Evolutionary conservation across 352 stramenopile genomes (phyloP).

Genomic region (Phytopythium vexans): DNA sequence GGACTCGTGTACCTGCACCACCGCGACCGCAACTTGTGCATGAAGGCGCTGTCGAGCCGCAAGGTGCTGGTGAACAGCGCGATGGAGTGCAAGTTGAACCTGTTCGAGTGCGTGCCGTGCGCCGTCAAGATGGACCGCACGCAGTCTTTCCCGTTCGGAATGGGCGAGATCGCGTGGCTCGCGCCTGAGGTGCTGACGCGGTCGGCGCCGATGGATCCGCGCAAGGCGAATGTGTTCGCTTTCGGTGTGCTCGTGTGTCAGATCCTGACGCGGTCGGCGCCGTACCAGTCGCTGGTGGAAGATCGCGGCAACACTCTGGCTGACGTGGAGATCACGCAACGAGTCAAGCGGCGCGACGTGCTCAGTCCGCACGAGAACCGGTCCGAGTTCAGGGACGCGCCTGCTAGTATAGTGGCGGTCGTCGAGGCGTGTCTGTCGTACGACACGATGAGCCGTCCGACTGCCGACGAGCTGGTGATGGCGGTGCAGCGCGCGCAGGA

Average conservation of each 20-base stretch:
- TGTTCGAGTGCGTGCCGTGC: slow-evolving; percentile 52
- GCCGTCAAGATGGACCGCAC: slow-evolving; percentile 20
- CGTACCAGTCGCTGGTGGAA: slow-evolving; percentile 46
- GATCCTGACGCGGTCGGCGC: slow-evolving; percentile 46
- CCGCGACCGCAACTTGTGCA: slow-evolving; percentile 38
- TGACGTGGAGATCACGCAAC: slow-evolving; percentile 43
- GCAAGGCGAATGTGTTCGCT: slow-evolving; percentile 60
- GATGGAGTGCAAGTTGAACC: slow-evolving; percentile 52
- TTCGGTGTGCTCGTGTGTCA: slow-evolving; percentile 61
- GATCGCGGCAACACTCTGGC: slow-evolving; percentile 48
- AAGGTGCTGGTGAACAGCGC: slow-evolving; percentile 56
- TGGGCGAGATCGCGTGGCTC: slow-evolving; percentile 45
- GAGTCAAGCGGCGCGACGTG: slow-evolving; percentile 27
- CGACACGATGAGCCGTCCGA: slow-evolving; percentile 44
- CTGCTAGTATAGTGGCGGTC: slow-evolving; percentile 30
- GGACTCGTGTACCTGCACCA: slow-evolving; percentile 64
- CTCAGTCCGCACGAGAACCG: slow-evolving; percentile 45
- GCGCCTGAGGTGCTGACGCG: slow-evolving; percentile 52
- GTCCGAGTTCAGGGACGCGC: slow-evolving; percentile 32
- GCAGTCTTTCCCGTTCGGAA: slow-evolving; percentile 30
- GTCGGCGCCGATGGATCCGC: slow-evolving; percentile 37
- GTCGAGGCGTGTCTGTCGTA: slow-evolving; percentile 52
- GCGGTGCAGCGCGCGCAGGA: slow-evolving; percentile 37
- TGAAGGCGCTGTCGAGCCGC: slow-evolving; percentile 44
- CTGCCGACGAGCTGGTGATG: slow-evolving; percentile 43